These are phyloP conservation scores for Alternaria incomplexa DNA, from an alignment of 2,329 filamentous ascomycete genomes.

Conservation along the genomic window DNA sequence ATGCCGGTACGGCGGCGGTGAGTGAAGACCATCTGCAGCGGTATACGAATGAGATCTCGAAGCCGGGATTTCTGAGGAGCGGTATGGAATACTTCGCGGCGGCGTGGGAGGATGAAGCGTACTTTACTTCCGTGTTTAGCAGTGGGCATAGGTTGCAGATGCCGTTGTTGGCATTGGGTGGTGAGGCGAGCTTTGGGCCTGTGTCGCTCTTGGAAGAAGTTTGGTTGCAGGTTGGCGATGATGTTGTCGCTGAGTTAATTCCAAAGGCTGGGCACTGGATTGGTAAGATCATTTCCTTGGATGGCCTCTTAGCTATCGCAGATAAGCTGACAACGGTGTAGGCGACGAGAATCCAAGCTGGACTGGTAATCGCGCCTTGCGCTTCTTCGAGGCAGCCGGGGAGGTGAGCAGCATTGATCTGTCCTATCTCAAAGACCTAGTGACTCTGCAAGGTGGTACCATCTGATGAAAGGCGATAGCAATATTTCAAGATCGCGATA, in stretches of 20 bases:
- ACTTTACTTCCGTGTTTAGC: background rate
- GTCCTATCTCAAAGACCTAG: background rate
- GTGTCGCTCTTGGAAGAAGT: background rate
- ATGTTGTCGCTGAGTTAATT: background rate
- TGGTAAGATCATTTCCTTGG: background rate
- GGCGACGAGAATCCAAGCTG: background rate
- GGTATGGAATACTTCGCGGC: constrained; percentile 50
- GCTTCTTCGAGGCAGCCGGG: background rate
- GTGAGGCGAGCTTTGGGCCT: background rate
- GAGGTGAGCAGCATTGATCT: background rate
- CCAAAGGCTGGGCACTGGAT: background rate
- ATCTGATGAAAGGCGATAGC: background rate
- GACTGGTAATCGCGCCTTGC: background rate
- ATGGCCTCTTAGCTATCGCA: background rate
- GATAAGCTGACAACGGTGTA: background rate
- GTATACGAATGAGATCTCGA: constrained; percentile 51
- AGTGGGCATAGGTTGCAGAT: background rate
- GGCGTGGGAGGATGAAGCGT: background rate
- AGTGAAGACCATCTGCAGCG: constrained; percentile 49
- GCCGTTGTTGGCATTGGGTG: background rate
- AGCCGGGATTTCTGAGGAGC: constrained; percentile 33
- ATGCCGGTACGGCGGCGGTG: constrained; percentile 49
- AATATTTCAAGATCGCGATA: background rate
- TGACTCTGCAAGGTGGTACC: background rate
- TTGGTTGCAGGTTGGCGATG: background rate